phyloP scores from a whole-genome alignment of 257 asterid genomes.

The Solanum chiquidenum region DNA sequence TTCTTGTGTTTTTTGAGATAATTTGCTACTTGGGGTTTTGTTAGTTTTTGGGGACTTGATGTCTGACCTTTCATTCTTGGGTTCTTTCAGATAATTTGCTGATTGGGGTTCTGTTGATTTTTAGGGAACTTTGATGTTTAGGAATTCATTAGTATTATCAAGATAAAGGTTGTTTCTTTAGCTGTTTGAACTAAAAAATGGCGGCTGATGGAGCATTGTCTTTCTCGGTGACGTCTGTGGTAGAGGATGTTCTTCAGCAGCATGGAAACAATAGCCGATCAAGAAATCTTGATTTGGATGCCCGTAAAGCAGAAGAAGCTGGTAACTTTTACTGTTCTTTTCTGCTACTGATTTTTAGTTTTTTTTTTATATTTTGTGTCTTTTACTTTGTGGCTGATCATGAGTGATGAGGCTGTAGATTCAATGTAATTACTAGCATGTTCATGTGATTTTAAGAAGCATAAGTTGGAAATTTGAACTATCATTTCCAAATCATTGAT shows the following conservation, averaged over 20 bases:
- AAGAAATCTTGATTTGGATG: conserved; percentile 73
- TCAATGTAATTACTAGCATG: neutral
- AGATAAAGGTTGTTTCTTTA: neutral
- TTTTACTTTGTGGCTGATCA: neutral
- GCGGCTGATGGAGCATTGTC: conserved; percentile 46
- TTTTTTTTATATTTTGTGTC: neutral
- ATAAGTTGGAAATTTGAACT: neutral
- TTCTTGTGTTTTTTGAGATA: neutral
- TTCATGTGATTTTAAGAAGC: neutral
- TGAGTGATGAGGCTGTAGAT: neutral
- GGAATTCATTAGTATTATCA: neutral
- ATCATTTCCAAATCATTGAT: neutral
- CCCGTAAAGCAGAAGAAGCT: conserved; percentile 91
- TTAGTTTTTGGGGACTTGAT: neutral
- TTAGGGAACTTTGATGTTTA: conserved; percentile 12
- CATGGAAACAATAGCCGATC: conserved; percentile 49
- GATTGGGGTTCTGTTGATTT: neutral
- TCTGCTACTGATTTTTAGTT: neutral
- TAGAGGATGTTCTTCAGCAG: conserved; percentile 95
- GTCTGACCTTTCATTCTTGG: neutral
- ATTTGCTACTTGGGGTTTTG: neutral
- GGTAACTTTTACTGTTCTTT: conserved; percentile 29
- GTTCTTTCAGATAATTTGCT: neutral
- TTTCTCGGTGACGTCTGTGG: conserved; percentile 78
- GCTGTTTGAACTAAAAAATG: conserved; percentile 17